Base-by-base conservation (phyloP, 2,329 filamentous ascomycete genomes). In the Claviceps sp. region DNA sequence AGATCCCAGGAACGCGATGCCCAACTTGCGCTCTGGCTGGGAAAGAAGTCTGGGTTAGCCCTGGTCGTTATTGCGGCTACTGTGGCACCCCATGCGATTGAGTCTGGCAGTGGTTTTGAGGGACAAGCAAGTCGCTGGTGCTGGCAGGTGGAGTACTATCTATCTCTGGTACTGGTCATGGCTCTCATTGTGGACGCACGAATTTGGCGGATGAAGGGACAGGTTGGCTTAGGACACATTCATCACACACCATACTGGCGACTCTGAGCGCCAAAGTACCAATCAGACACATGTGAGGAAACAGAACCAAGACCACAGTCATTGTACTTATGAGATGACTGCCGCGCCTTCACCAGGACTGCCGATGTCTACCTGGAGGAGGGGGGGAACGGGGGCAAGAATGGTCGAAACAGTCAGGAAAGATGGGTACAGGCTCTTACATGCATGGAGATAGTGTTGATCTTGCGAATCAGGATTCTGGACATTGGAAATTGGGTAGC, bases 11-110 rank as follows among this genome's bases (percentile, higher is more conserved):
- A 9, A 73, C 76, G 26, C 67, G 69, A 57, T 79, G 76, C 60
- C 74, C 75, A 47, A 77, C 69, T 4, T 79, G 76, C 57, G 68
- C 69, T 49, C 60, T 64, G 43, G 64, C 67, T 45, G 76, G 76
- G 53, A 67, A 72, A 54, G 76, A 78, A 58, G 72, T 75, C 44
- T 79, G 76, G 76, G 76, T 79, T 23, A 75, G 77, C 54, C 75
- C 74, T 36, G 76, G 76, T 50, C 70, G 72, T 52, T 65, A 65
- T 49, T 79, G 76, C 58, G 70, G 70, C 36, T 71, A 73, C 56
- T 77, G 74, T 61, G 73, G 74, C 48, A 75, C 73, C 23, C 69
- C 71, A 4, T 68, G 66, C 46, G 64, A 64, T 45, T 43, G 22
- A 53, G 37, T 26, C 13, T n/a, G 14, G 17, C 13, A 45, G 36